Conservation (phyloP, 176 grass and related monocot species). For the Pharus latifolius region DNA sequence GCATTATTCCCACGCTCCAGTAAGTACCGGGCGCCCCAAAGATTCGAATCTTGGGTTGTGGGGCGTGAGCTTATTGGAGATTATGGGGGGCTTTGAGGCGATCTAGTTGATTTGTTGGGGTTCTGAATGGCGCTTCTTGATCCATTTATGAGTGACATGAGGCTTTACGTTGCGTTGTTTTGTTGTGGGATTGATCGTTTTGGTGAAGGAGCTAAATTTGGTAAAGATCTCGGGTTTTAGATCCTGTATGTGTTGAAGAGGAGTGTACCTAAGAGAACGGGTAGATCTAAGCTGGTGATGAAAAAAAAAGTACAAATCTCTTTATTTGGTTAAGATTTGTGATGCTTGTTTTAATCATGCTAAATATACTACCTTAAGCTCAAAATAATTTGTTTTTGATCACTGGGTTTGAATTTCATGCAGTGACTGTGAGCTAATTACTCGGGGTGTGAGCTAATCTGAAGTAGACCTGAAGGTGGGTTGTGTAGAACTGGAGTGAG, state of each 20-base stretch:
- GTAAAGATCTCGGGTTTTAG: neutral
- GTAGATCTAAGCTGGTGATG: neutral
- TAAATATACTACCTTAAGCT: neutral
- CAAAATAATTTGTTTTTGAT: neutral
- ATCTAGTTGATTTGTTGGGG: neutral
- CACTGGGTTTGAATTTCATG: neutral
- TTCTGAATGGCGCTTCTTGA: neutral
- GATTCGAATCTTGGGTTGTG: neutral
- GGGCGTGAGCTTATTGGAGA: neutral
- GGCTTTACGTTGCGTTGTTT: too few species aligned
- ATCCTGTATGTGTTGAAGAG: neutral
- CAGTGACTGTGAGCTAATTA: neutral
- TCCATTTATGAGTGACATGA: too few species aligned
- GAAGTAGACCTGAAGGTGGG: too few species aligned
- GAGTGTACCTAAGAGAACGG: neutral
- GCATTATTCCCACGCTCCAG: constrained; percentile 69
- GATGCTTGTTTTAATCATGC: neutral
- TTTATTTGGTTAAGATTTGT: neutral
- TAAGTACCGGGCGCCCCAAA: constrained; percentile 12
- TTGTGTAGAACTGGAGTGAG: neutral
- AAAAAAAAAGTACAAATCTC: neutral
- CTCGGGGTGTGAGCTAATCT: too few species aligned
- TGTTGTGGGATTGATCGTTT: neutral
- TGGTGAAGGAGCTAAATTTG: neutral
- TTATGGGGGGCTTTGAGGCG: neutral